phyloP scores from a whole-genome alignment of 345 rosid species.

The Diplotaxis tenuifolia region DNA sequence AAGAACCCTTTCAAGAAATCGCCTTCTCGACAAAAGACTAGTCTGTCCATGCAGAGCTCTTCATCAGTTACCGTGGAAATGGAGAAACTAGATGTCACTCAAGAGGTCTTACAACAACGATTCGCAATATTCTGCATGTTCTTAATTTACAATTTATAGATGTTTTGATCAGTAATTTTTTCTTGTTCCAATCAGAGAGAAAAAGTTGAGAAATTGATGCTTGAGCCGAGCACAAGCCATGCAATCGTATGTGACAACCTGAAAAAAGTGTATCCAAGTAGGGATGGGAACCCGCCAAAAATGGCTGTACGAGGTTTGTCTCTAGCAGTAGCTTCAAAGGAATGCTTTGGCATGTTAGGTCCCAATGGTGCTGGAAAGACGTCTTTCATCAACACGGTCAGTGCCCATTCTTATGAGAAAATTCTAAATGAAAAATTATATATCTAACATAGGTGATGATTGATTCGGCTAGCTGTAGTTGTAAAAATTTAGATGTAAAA shows the following conservation, averaged over 20 bases:
- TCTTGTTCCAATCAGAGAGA: conserved; percentile 53
- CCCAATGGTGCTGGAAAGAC: conserved; percentile 99
- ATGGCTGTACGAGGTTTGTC: conserved; percentile 84
- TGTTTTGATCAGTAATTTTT: background rate
- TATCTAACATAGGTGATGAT: too few relatives aligned
- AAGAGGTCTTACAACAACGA: conserved; percentile 56
- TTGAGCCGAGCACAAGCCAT: conserved; percentile 51
- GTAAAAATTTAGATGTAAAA: too few relatives aligned
- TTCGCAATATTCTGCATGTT: background rate
- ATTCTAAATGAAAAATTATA: background rate
- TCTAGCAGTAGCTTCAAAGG: conserved; percentile 82
- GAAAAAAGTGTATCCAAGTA: conserved; percentile 80
- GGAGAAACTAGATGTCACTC: conserved; percentile 81
- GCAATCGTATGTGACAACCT: conserved; percentile 69
- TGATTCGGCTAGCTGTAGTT: too few relatives aligned
- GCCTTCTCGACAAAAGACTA: conserved; percentile 46
- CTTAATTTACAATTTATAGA: background rate
- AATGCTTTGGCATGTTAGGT: conserved; percentile 98
- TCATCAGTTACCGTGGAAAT: conserved; percentile 60
- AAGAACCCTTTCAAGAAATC: conserved; percentile 43
- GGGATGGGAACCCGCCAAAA: conserved; percentile 86
- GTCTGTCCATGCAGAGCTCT: conserved; percentile 62
- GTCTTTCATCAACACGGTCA: conserved; percentile 89
- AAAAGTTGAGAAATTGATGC: conserved; percentile 69
- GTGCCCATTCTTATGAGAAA: conserved; percentile 18